Evolutionary conservation across 1,284 basidiomycete species (phyloP), one percentile per base, ranked within the genome.

Genomic region (Leccinum olivaceoglutinosum): DNA sequence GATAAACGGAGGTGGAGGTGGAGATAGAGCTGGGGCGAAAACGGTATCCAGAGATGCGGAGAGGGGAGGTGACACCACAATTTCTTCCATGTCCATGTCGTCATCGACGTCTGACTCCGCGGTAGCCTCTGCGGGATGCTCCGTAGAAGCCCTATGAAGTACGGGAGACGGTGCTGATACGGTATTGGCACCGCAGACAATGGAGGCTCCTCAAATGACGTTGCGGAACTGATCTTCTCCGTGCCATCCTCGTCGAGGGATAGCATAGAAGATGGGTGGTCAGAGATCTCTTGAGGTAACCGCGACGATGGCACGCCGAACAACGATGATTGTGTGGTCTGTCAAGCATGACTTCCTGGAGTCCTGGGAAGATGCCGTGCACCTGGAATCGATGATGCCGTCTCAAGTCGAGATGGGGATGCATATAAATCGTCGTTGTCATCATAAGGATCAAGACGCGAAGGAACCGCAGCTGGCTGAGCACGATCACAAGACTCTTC

Each of bases 331-430:
- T 61, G 65, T 38, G 58, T 60, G 8, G 58, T 51, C 46, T 62
- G 65, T 53, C 64, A 66, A 53, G 59, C 16, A 51, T 63, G 62
- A 36, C 32, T 62, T 41, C 67, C 46, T 61, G 54, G 62, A 39
- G 4, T 72, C 71, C 3, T 70, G 29, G 74, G 78, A 32, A 74
- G 72, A 25, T 79, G 78, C 10, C 78, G 79, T 11, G 85, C 79
- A 61, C 84, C 84, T 6, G 82, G 89, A 54, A 90, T 84, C 10
- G 86, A 80, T 36, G 90, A 73, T 1, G 82, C 85, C 1, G 86
- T 88, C 67, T 85, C 84, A 25, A 90, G 74, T 25, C 86, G 79
- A 39, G 79, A 84, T 0, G 81, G 81, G 8, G 83, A 82, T 21
- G 81, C 77, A 21, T 79, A 77, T 34, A 81, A 74, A 38, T 76